phyloP scores from a whole-genome alignment of 1,284 basidiomycete genomes.

The Sanghuangporus baumii region DNA sequence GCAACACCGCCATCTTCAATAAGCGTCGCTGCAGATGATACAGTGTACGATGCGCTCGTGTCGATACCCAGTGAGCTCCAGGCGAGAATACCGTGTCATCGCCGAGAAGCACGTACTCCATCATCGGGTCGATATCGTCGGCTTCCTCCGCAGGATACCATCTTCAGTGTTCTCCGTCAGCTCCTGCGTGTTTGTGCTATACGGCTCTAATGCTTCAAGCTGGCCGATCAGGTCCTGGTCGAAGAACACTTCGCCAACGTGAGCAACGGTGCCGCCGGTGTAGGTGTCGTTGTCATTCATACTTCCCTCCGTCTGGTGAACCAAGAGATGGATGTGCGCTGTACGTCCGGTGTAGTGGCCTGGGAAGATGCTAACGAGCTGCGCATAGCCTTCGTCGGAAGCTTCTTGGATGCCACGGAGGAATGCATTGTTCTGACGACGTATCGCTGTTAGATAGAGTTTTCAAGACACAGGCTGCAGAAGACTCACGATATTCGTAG shows the following conservation, averaged over 20 bases:
- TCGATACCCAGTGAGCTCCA: conserved; percentile 4
- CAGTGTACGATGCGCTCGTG: conserved; percentile 2
- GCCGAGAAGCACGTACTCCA: conserved; percentile 8
- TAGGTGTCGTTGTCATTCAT: conserved; percentile 3
- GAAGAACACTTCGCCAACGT: conserved; percentile 7
- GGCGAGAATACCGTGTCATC: conserved; percentile 6
- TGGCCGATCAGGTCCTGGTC: conserved; percentile 5
- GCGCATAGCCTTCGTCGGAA: conserved; percentile 3
- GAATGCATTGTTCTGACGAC: not conserved
- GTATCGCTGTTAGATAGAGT: not conserved
- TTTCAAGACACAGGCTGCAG: not conserved
- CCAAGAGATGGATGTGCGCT: conserved; percentile 4
- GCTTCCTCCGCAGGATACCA: not conserved
- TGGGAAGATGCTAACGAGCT: conserved; percentile 4
- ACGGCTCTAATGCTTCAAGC: not conserved
- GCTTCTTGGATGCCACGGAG: conserved; percentile 7
- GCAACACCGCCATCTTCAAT: conserved; percentile 2
- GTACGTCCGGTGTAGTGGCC: conserved; percentile 5
- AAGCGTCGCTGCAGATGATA: not conserved
- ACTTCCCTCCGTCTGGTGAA: conserved; percentile 7
- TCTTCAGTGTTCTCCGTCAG: not conserved
- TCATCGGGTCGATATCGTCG: conserved; percentile 3
- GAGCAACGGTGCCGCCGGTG: conserved; percentile 1
- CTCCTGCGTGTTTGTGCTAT: conserved; percentile 8
- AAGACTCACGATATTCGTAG: conserved; percentile 1